Base-by-base conservation (phyloP, 371 early-diverging fungal genomes). In the Actinomortierella wolfii region DNA sequence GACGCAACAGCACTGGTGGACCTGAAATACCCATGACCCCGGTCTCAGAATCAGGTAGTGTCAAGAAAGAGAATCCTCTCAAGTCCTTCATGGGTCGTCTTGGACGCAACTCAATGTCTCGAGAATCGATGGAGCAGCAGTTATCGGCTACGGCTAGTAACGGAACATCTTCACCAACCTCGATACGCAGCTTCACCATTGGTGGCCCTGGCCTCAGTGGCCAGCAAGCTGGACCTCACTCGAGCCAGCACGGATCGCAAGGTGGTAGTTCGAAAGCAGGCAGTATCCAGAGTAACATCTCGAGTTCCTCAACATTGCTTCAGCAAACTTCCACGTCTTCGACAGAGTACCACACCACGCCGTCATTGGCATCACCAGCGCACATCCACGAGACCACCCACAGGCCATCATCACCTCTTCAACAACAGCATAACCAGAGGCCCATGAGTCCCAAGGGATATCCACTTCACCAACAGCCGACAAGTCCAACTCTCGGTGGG, bases 61-160 rank as follows among this genome's bases (percentile, higher is more conserved):
- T 41, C 4, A 67, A 65, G 46, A 71, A 65, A 48, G 70, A 70
- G 23, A 65, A 65, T 24, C 66, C 71, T 1, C 57, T 71, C 59
- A 71, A 71, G 62, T 61, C 51, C 51, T 65, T 71, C 25, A 71
- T 71, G 71, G 71, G 71, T 9, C 66, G 65, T 39, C 51, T 71
- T 47, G 66, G 66, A 41, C 61, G 71, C 42, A 71, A 65, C 56
- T 71, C 71, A 4, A 44, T 64, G 21, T 34, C 34, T 34, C 34
- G 34, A 11, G 34, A 34, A 4, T 34, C 34, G 34, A 34, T 34
- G 34, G 34, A 34, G 4, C 63, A 62, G 26, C 44, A 56, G 47
- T 29, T 61, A 2, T 57, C 50, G 1, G 59, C 70, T 1, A 60
- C 44, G 40, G 70, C 64, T 2, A 64, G 55, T 61, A 64, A 40